These are phyloP conservation scores for Cercophora sp. DNA, from an alignment of 495 filamentous ascomycete species.

Conservation along the genomic window DNA sequence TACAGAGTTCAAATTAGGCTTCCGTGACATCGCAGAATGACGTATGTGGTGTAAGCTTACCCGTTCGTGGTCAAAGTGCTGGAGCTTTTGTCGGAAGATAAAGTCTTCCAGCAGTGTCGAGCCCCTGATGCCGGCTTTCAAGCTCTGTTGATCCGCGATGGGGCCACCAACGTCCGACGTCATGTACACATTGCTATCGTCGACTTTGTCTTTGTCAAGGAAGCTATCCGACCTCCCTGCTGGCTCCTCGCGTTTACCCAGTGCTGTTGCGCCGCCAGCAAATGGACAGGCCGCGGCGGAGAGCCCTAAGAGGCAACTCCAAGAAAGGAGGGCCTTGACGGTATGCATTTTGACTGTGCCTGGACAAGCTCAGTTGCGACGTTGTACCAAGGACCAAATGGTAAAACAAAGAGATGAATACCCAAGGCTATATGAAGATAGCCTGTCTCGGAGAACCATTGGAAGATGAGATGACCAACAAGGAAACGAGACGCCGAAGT, in stretches of 20 bases:
- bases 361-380: too few relatives aligned
- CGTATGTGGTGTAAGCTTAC: conserved; percentile 28
- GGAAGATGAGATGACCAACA: too few relatives aligned
- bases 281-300: conserved; percentile 37
- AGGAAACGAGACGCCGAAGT: too few relatives aligned
- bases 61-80: conserved; percentile 77
- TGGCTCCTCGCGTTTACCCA: not conserved
- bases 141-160: conserved; percentile 64
- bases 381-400: too few relatives aligned
- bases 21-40: not conserved
- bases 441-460: too few relatives aligned
- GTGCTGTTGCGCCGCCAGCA: conserved; percentile 29
- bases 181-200: conserved; percentile 59
- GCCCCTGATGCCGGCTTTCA: conserved; percentile 69
- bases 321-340: conserved; percentile 20
- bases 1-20: conserved; percentile 11
- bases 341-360: conserved; percentile 13
- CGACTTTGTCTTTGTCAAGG: conserved; percentile 39
- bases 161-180: conserved; percentile 74
- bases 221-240: not conserved
- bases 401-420: too few relatives aligned
- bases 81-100: conserved; percentile 78
- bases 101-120: conserved; percentile 76
- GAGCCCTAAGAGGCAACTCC: conserved; percentile 18
- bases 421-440: too few relatives aligned